phyloP scores from a whole-genome alignment of 176 grass and related monocot genomes.

The Ensete glaucum region DNA sequence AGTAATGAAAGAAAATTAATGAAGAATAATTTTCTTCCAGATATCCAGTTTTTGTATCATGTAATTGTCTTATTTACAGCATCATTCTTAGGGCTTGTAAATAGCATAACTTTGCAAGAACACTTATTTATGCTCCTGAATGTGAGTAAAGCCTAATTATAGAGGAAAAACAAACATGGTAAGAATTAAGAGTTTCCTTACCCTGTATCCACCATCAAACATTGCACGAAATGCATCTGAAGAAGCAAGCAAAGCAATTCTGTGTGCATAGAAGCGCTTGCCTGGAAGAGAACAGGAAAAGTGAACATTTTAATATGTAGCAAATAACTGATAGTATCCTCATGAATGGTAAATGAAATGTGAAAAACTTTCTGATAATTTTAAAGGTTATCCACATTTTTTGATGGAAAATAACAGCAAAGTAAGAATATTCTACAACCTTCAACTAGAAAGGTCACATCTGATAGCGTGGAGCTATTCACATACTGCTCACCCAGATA shows the following conservation, averaged over 20 bases:
- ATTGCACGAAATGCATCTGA: conserved; percentile 99
- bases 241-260: conserved; percentile 97
- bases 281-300: conserved; percentile 27
- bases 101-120: no score
- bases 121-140: no score
- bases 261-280: conserved; percentile 91
- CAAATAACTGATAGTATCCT: background rate
- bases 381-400: background rate
- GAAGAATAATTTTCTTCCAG: no score
- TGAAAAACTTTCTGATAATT: background rate
- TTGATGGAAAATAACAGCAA: background rate
- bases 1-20: no score
- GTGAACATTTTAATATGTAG: background rate
- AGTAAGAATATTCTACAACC: conserved; percentile 38
- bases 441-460: conserved; percentile 98
- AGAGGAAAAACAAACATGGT: background rate
- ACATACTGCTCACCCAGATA: conserved; percentile 97
- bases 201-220: conserved; percentile 99
- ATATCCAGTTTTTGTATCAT: no score
- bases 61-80: no score
- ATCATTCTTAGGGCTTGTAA: no score
- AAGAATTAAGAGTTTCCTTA: conserved; percentile 21
- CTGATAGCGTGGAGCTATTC: conserved; percentile 88
- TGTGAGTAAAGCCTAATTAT: no score
- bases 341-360: background rate